phyloP scores from a whole-genome alignment of 2,329 filamentous ascomycete species.

The Trichophyton schoenleinii region DNA sequence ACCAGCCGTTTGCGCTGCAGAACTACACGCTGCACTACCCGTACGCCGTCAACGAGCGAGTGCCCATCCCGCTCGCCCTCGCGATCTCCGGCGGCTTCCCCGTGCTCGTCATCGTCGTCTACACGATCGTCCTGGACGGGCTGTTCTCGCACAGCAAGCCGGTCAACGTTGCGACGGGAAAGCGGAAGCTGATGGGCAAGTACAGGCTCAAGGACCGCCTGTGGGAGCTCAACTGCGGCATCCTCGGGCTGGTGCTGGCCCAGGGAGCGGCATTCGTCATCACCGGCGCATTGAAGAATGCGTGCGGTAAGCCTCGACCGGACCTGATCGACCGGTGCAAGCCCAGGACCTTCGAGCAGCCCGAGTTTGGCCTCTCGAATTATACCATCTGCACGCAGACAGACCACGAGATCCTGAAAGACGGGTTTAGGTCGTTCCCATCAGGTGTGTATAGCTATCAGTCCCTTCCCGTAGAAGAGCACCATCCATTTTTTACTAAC shows the following conservation, averaged over 20 bases:
- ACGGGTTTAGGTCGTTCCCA: constrained; percentile 48
- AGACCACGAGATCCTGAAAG: constrained; percentile 41
- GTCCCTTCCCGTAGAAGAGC: too few relatives aligned
- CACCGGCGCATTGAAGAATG: constrained; percentile 46
- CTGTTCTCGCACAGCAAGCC: constrained; percentile 42
- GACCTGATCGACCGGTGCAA: constrained; percentile 46
- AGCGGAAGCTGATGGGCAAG: constrained; percentile 31
- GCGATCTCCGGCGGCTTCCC: constrained; percentile 40
- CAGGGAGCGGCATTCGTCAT: constrained; percentile 46
- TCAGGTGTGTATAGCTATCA: constrained; percentile 30
- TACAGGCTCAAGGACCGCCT: constrained; percentile 44
- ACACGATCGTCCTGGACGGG: constrained; percentile 47
- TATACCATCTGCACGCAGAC: constrained; percentile 41
- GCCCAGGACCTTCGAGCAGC: constrained; percentile 24
- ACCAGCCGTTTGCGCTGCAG: constrained; percentile 45
- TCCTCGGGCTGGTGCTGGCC: constrained; percentile 43
- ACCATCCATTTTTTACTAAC: constrained; percentile 5
- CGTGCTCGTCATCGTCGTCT: constrained; percentile 40
- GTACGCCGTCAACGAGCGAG: constrained; percentile 43
- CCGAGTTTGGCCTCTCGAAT: constrained; percentile 33
- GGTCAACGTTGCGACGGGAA: constrained; percentile 22
- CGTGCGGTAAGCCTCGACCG: constrained; percentile 47
- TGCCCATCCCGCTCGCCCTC: constrained; percentile 39
- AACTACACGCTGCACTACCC: constrained; percentile 48
- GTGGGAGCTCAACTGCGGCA: constrained; percentile 51